Evolutionary conservation across 1,284 basidiomycete genomes (phyloP), one percentile per base, ranked within the genome.

Genomic region (Neonothopanus nambi): DNA sequence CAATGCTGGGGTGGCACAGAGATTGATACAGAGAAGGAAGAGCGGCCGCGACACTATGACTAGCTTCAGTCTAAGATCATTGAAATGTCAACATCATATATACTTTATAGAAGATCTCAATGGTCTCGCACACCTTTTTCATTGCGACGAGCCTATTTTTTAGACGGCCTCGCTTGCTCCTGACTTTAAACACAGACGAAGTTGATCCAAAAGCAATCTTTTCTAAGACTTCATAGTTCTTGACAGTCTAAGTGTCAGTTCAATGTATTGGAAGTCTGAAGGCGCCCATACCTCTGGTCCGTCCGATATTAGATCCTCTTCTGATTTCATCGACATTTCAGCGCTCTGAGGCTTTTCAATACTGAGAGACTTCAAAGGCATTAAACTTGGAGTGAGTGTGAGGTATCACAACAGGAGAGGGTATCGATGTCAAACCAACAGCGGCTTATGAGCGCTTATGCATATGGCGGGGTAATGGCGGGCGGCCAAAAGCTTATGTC

Each of bases 1-100:
- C 66, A 53, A 82, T 68, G 35, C 70, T 73, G 4, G 79, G 80
- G 60, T 82, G 80, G 59, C 72, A 73, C 8, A 81, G 65, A 0
- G 72, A 63, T 52, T 71, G 71, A 56, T 80, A 76, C 23, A 80
- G 49, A 1, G 61, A 40, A 3, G 63, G 52, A 3, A 66, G 60
- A 7, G 60, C 38, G 23, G 55, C 56, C 39, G 30, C 13, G 13
- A 8, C 3, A 33, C 30, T 33, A 2, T 33, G 30, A n/a, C n/a
- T n/a, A n/a, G n/a, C n/a, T 13, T 33, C 35, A 12, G 15, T 37
- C 23, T 39, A 23, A 58, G 42, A n/a, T n/a, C n/a, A n/a, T n/a
- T n/a, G n/a, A n/a, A n/a, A n/a, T n/a, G n/a, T n/a, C n/a, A n/a
- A n/a, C n/a, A n/a, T 33, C 30, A 33, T 33, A 9, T 9, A 33